A percentile compares a stretch with the other conserved stretches of the same genome.
Evolutionary conservation across 176 grass and related monocot species (phyloP).

Genomic region (Echinochloa phyllopogon): DNA sequence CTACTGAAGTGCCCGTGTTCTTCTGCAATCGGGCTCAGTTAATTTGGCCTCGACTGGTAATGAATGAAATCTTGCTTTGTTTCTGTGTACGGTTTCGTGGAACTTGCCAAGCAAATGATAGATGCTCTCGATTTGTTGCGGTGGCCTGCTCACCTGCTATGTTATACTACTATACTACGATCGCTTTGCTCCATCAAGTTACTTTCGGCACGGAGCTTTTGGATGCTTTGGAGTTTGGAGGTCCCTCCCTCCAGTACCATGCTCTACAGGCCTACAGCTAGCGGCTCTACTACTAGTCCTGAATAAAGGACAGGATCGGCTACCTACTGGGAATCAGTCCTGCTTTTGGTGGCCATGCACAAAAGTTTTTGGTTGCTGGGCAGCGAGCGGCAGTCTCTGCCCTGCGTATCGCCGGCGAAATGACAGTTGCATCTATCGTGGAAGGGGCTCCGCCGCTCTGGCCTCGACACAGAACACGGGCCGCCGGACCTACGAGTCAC

Average conservation of each 20-base stretch:
- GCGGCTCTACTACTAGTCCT: not conserved
- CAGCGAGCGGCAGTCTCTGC: slow-evolving; percentile 5
- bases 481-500: slow-evolving; percentile 16
- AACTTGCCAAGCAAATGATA: not conserved
- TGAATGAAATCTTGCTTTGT: slow-evolving; percentile 34
- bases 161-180: not conserved
- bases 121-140: not conserved
- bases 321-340: slow-evolving; percentile 40
- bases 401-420: slow-evolving; percentile 31
- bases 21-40: slow-evolving; percentile 38
- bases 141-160: not conserved
- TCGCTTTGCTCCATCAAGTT: slow-evolving; percentile 41
- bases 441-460: slow-evolving; percentile 4
- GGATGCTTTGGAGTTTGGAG: slow-evolving; percentile 10
- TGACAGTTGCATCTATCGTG: slow-evolving; percentile 34
- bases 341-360: slow-evolving; percentile 45
- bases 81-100: slow-evolving; percentile 24
- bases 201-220: slow-evolving; percentile 56
- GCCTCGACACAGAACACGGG: not conserved
- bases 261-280: slow-evolving; percentile 17
- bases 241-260: slow-evolving; percentile 25
- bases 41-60: slow-evolving; percentile 40
- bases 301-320: slow-evolving; percentile 45
- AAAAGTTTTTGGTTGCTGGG: slow-evolving; percentile 42
- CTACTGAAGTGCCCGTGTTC: slow-evolving; percentile 39